These are phyloP conservation scores for Neoascochyta sp. DNA, from an alignment of 2,329 filamentous ascomycete genomes.

Conservation along the genomic window DNA sequence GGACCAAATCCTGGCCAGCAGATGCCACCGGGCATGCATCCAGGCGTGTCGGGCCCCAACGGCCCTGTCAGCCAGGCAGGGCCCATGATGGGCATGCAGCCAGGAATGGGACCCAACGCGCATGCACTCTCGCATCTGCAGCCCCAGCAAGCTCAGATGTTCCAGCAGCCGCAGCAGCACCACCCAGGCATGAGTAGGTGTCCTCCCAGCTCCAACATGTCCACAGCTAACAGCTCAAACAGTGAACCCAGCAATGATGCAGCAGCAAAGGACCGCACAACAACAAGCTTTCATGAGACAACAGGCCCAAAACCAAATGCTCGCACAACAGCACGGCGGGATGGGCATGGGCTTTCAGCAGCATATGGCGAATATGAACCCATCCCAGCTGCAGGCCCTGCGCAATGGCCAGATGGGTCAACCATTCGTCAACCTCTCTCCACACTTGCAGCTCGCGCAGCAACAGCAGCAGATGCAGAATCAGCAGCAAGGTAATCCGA, in stretches of 20 bases:
- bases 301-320: constrained; percentile 52
- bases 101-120: constrained; percentile 59
- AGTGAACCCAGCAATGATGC: constrained; percentile 41
- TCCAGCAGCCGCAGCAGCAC: constrained; percentile 50
- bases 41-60: constrained; percentile 68
- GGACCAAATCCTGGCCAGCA: constrained; percentile 68
- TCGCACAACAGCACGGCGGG: constrained; percentile 52
- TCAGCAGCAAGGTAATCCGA: constrained; percentile 37
- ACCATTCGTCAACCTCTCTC: constrained; percentile 25
- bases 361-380: constrained; percentile 51
- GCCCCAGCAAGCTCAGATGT: constrained; percentile 58
- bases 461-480: constrained; percentile 45
- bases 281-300: constrained; percentile 47
- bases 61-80: constrained; percentile 65
- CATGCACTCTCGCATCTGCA: constrained; percentile 71
- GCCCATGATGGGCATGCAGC: constrained; percentile 75
- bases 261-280: constrained; percentile 43
- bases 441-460: constrained; percentile 45
- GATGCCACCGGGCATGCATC: constrained; percentile 66
- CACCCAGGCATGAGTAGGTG: constrained; percentile 38
- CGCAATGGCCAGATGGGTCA: constrained; percentile 23
- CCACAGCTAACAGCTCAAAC: constrained; percentile 10
- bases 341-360: constrained; percentile 55
- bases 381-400: constrained; percentile 34
- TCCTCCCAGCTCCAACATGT: neutral